Percentiles rank a stretch among this genome's conserved stretches.
These are phyloP conservation scores for Pholiota molesta DNA, from an alignment of 768 basidiomycete species.

Conservation along the genomic window DNA sequence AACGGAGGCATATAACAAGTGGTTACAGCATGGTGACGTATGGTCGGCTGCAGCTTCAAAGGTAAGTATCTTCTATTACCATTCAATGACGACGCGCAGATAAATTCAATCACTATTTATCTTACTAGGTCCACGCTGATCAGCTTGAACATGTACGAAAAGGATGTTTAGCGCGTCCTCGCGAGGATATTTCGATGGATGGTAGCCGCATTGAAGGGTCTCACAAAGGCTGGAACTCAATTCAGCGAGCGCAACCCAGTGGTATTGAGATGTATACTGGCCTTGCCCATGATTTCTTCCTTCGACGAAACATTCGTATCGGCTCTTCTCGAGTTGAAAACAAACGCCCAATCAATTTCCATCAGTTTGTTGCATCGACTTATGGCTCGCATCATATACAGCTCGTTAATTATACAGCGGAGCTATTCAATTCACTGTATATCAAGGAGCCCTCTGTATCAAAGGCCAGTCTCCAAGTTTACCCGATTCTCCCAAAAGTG, in stretches of 20 bases:
- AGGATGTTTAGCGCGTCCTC: constrained; percentile 8
- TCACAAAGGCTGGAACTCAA: constrained; percentile 12
- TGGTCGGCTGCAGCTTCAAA: constrained; percentile 9
- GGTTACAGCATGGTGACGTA: background rate
- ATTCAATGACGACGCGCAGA: background rate
- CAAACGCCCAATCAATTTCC: background rate
- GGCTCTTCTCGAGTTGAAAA: background rate
- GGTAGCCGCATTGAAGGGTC: constrained; percentile 16
- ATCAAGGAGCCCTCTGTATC: background rate
- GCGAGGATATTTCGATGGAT: constrained; percentile 4
- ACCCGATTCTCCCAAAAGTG: background rate
- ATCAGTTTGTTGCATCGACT: background rate
- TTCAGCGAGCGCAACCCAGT: constrained; percentile 7
- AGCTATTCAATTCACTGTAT: background rate
- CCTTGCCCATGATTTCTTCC: constrained; percentile 10
- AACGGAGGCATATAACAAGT: background rate
- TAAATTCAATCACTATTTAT: background rate
- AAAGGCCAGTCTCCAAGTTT: background rate
- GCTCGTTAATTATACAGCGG: background rate
- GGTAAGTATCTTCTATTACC: background rate
- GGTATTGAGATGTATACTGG: constrained; percentile 12
- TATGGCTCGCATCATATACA: constrained; percentile 2
- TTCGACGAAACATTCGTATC: constrained; percentile 12
- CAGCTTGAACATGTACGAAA: constrained; percentile 6
- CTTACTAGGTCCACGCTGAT: background rate